Conservation (phyloP, 768 basidiomycete genomes). For the Gautieria morchelliformis region DNA sequence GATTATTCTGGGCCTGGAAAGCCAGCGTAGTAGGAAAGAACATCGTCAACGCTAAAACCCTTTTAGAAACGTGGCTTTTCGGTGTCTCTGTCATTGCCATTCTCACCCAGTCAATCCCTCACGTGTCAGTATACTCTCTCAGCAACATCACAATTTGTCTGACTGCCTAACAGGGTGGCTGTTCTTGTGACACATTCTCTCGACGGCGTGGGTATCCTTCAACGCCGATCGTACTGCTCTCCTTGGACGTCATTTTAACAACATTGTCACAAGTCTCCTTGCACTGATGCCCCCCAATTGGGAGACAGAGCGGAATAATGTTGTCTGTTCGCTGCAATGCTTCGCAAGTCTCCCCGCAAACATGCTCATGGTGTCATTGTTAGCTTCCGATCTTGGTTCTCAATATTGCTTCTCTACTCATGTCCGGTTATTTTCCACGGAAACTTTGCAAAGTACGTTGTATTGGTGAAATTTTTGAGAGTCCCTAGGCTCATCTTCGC, state of each 20-base stretch:
- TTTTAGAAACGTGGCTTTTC: conserved; percentile 42
- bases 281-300: conserved; percentile 38
- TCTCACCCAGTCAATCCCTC: conserved; percentile 42
- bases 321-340: conserved; percentile 22
- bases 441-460: conserved; percentile 32
- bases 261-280: conserved; percentile 24
- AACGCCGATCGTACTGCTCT: conserved; percentile 26
- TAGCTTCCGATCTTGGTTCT: conserved; percentile 33
- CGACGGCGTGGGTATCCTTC: conserved; percentile 38
- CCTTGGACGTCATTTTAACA: conserved; percentile 24
- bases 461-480: neutral
- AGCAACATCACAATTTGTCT: neutral
- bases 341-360: no score
- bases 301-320: conserved; percentile 26
- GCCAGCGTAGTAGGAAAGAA: conserved; percentile 99
- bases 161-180: conserved; percentile 29
- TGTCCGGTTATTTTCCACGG: conserved; percentile 30
- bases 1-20: conserved; percentile 99
- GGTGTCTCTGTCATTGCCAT: conserved; percentile 36
- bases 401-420: conserved; percentile 27
- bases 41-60: conserved; percentile 99
- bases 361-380: neutral
- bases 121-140: conserved; percentile 26
- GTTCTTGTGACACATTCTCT: conserved; percentile 38
- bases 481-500: neutral